Base-by-base conservation (phyloP, 805 yeast genomes). In the Wickerhamomyces subpelliculosus region DNA sequence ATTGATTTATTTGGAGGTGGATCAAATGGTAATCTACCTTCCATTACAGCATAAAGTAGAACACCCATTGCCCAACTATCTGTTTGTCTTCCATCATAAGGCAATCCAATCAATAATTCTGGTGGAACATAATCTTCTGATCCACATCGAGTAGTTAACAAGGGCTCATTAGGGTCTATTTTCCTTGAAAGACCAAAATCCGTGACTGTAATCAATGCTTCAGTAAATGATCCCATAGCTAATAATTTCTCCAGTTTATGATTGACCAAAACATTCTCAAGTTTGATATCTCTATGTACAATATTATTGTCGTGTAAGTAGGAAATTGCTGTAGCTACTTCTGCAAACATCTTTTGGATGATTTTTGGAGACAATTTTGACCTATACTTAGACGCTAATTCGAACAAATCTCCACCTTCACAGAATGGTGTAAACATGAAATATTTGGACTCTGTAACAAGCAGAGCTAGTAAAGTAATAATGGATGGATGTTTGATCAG, bases 51-150 rank as follows among this genome's bases (percentile, higher is more conserved):
- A 53, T 88, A 93, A 1, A 89, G 61, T n/a, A 89, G 65, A 3
- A 93, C 97, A 3, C 98, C 98, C 9, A 89, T 59, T 2, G 97
- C 86, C 99, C 99, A 93, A 16, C 89, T 68, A 58, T 93, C 99
- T 35, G 93, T 82, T 46, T 85, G 78, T 37, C 84, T 73, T 11
- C 99, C 99, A 52, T 90, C 90, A 54, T 93, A 93, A 7, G 87
- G 82, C 39, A 85, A 68, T 1, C 97, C 97, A 77, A 93, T 75
- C 27, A 93, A 64, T 19, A 93, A 62, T 54, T 93, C 99, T 0
- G 98, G 99, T 0, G 96, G 82, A 7, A 93, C 95, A 52, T 93
- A 93, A 57, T 93, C 98, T 45, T 86, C 96, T 1, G 96, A 85
- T 0, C 99, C 98, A 59, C 98, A 93, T 43, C 97, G 64, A 1